Conservation (phyloP, 2,329 filamentous ascomycete species). For the Penicillium hordei region DNA sequence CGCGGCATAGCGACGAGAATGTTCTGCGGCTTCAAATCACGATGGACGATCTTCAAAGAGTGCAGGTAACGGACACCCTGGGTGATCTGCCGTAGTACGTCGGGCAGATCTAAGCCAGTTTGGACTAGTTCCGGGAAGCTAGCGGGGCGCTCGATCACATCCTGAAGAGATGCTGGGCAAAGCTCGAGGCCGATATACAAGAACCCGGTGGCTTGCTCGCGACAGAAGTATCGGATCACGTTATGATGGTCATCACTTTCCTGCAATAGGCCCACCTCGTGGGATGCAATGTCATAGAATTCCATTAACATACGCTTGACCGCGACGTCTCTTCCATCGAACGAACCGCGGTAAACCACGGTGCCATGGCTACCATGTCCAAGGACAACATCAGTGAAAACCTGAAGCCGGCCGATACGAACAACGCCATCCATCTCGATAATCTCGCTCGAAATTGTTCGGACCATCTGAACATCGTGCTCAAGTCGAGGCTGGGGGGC, state of each 20-base stretch:
- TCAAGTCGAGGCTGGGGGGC: slow-evolving; percentile 53
- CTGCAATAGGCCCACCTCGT: slow-evolving; percentile 84
- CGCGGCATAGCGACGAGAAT: slow-evolving; percentile 76
- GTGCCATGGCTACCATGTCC: slow-evolving; percentile 93
- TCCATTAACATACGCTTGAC: slow-evolving; percentile 96
- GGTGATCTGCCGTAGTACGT: slow-evolving; percentile 83
- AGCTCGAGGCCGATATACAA: slow-evolving; percentile 95
- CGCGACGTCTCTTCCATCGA: slow-evolving; percentile 88
- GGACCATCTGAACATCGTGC: slow-evolving; percentile 60
- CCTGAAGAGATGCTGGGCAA: slow-evolving; percentile 88
- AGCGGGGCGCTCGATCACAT: slow-evolving; percentile 77
- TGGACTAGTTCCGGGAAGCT: slow-evolving; percentile 66
- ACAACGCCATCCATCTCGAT: slow-evolving; percentile 61
- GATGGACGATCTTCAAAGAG: slow-evolving; percentile 88
- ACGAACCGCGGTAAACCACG: slow-evolving; percentile 89
- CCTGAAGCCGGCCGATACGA: slow-evolving; percentile 61
- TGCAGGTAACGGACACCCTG: slow-evolving; percentile 87
- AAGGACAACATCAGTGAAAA: slow-evolving; percentile 60
- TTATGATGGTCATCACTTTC: slow-evolving; percentile 96
- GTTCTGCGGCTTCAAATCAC: slow-evolving; percentile 96
- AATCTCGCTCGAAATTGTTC: slow-evolving; percentile 55
- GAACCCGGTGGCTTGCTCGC: slow-evolving; percentile 84
- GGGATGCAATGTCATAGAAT: slow-evolving; percentile 91
- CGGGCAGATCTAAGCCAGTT: slow-evolving; percentile 68
- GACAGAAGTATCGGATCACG: slow-evolving; percentile 94